These are phyloP conservation scores for Castanea sativa DNA, from an alignment of 306 rosid species.

Conservation along the genomic window DNA sequence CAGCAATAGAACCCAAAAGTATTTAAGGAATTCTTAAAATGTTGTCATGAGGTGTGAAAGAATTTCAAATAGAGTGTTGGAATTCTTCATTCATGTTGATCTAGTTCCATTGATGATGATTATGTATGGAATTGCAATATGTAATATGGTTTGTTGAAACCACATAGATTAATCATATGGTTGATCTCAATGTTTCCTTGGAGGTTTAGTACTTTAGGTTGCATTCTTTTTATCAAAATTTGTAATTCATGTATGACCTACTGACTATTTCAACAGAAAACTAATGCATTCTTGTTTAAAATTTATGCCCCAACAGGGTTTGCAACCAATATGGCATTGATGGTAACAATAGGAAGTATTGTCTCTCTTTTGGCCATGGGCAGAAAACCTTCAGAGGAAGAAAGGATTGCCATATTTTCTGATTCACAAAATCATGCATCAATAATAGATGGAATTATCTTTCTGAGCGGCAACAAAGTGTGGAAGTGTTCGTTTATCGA, in stretches of 20 bases:
- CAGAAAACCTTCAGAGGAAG: too few relatives aligned
- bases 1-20: neutral
- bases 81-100: neutral
- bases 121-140: neutral
- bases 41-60: neutral
- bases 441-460: too few relatives aligned
- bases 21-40: neutral
- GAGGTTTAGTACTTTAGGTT: neutral
- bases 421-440: too few relatives aligned
- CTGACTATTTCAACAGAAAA: slow-evolving; percentile 15
- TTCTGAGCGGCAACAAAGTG: too few relatives aligned
- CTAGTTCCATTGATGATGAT: neutral
- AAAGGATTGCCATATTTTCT: too few relatives aligned
- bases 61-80: neutral
- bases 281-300: slow-evolving; percentile 43
- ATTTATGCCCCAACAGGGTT: too few relatives aligned
- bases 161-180: neutral
- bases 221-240: neutral
- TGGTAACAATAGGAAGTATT: too few relatives aligned
- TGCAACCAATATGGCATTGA: too few relatives aligned
- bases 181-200: neutral
- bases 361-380: too few relatives aligned
- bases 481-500: too few relatives aligned
- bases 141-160: neutral
- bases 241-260: neutral